These are phyloP conservation scores for Eucalyptus tenuipes DNA, from an alignment of 345 rosid genomes.

Conservation along the genomic window DNA sequence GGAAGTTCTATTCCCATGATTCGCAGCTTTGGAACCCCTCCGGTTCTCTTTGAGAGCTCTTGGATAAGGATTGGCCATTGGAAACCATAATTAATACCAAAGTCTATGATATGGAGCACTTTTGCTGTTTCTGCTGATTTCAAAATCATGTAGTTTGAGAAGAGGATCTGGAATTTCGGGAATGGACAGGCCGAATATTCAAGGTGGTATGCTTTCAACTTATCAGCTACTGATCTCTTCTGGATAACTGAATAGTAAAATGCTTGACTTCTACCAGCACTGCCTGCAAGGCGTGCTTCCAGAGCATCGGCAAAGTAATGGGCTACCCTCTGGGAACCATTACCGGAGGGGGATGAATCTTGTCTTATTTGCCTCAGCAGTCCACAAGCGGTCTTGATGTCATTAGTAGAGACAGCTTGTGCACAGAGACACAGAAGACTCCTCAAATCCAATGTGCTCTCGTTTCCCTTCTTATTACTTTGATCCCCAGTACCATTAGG, in stretches of 20 bases:
- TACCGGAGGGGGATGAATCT: constrained; percentile 17
- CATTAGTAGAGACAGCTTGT: constrained; percentile 10
- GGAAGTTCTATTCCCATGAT: constrained; percentile 25
- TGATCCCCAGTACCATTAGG: constrained; percentile 6
- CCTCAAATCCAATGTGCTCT: constrained; percentile 12
- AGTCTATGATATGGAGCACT: constrained; percentile 36
- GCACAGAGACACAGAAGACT: constrained; percentile 17
- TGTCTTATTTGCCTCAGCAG: constrained; percentile 19
- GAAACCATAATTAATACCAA: constrained; percentile 36
- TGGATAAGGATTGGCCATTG: constrained; percentile 44
- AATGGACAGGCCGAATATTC: constrained; percentile 16
- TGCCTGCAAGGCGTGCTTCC: constrained; percentile 9
- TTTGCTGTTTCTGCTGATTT: constrained; percentile 12
- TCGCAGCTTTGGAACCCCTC: constrained; percentile 37
- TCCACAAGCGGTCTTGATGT: constrained; percentile 8
- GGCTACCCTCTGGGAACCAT: constrained; percentile 21
- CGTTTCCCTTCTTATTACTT: neutral
- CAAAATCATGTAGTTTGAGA: constrained; percentile 16
- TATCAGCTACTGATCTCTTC: constrained; percentile 18
- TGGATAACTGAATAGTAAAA: neutral
- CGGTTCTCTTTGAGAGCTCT: constrained; percentile 6
- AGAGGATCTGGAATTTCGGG: constrained; percentile 11
- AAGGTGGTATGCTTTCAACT: constrained; percentile 27
- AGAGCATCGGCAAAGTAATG: constrained; percentile 31
- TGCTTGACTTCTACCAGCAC: neutral